Evolutionary conservation across 2,329 filamentous ascomycete species (phyloP), one percentile per base, ranked within the genome.

Genomic region (Colletotrichum musae): DNA sequence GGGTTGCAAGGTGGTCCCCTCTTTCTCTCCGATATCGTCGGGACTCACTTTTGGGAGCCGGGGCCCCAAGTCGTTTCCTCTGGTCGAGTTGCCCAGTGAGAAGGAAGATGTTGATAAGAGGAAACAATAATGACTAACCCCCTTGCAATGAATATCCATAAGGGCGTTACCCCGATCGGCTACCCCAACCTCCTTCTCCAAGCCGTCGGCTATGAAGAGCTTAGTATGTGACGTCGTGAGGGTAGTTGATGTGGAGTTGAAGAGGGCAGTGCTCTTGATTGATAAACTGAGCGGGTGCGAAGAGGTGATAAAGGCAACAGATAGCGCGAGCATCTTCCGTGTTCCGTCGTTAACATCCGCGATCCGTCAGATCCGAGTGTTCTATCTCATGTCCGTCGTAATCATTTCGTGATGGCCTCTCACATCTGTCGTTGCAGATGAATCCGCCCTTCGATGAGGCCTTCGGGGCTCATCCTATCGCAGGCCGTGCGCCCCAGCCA

Each of bases 21-120:
- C 26, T 24, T 36, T 24, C 41, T 36, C 54, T 69, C 66, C 66
- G 66, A 69, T 69, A 60, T 65, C 62, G 61, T 66, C 66, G 62
- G 66, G 41, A 3, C 6, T 52, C 56, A 69, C 41, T 60, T 66
- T 21, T 69, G 43, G 32, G 15, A 13, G 5, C 54, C 61, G 53
- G 24, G 28, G 16, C 6, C 13, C 13, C 43, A 41, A 15, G 54
- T n/a, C 18, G 21, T 26, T 32, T 53, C 16, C 10, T 16, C 6
- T 36, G 13, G 50, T 12, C 26, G 36, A 41, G 24, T 32, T 32
- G 47, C 39, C 47, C 52, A 45, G 36, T 53, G 52, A 58, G 39
- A 53, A 28, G 52, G 41, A n/a, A 13, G 10, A 32, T 21, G 47
- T 58, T 47, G 62, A 61, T 57, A 47, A 69, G 51, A 41, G 47